Conservation (phyloP, 345 rosid genomes). For the Lagerstroemia speciosa region DNA sequence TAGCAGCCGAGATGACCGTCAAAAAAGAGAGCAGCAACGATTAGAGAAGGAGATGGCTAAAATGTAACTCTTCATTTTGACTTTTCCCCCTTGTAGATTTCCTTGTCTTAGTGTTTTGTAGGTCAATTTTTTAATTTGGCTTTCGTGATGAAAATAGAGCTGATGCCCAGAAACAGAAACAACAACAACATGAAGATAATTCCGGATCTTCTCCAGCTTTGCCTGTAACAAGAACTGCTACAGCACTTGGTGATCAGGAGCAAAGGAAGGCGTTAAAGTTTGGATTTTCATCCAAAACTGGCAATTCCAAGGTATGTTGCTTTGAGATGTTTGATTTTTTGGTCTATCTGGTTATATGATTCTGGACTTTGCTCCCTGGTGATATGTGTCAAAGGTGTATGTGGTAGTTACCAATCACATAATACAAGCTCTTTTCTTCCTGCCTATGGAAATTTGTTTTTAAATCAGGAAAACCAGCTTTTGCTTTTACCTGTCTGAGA, state of each 20-base stretch:
- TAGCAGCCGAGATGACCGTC: conserved; percentile 86
- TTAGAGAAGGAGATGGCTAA: conserved; percentile 89
- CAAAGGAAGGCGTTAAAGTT: conserved; percentile 74
- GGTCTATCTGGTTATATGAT: not conserved
- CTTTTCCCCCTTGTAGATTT: conserved; percentile 2
- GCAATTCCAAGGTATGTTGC: conserved; percentile 53
- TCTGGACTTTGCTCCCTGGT: not conserved
- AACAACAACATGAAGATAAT: conserved; percentile 44
- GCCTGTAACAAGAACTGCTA: conserved; percentile 22
- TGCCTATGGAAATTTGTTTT: not conserved
- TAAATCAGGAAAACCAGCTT: not conserved
- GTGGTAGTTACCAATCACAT: not conserved
- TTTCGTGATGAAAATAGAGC: conserved; percentile 36
- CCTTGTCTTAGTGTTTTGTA: not conserved
- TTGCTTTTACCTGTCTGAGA: not conserved
- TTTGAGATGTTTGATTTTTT: not conserved
- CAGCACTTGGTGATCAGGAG: conserved; percentile 62
- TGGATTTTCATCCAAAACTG: conserved; percentile 73
- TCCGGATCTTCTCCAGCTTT: conserved; percentile 31
- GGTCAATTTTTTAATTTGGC: not conserved
- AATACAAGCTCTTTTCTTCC: not conserved
- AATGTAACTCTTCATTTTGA: conserved; percentile 19
- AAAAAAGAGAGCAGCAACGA: conserved; percentile 80
- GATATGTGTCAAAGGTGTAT: not conserved
- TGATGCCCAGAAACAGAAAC: conserved; percentile 66